Base-by-base conservation (phyloP, 306 rosid species). In the Hylodesmum podocarpum region DNA sequence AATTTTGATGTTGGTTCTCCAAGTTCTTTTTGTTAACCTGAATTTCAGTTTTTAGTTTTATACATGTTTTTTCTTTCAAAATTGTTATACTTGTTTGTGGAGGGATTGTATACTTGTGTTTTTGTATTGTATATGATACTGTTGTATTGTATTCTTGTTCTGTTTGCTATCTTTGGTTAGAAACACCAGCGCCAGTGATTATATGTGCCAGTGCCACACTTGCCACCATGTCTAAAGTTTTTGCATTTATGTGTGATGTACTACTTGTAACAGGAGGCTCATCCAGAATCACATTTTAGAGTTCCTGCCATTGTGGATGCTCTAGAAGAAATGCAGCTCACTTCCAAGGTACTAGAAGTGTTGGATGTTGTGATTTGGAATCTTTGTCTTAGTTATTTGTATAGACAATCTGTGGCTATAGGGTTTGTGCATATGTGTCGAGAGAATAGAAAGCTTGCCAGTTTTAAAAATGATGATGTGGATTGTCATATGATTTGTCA, bases 211-310 rank as follows among this genome's bases (percentile, higher is more conserved):
- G 79, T 66, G n/a, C n/a, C n/a, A n/a, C 55, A 18, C 79, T 80
- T 68, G 83, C 61, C 72, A 18, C 78, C 76, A 31, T 73, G 40
- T 66, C 43, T 80, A 78, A 73, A 31, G 24, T 63, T 11, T 6
- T 51, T 3, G 76, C 28, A 22, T 53, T 4, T 22, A 28, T 58
- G 29, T 62, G 66, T 5, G 25, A 49, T 77, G 12, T 70, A 34
- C 58, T 34, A 18, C 72, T 62, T 62, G 51, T 65, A 68, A 79
- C 89, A 94, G 98, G 98, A 94, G 73, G 84, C 98, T 76, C 98
- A 92, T 90, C 98, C 97, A 37, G 98, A 94, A 80, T 92, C 95
- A 57, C 94, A 92, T 87, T 85, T 94, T 50, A 85, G 98, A 87
- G 96, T 94, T 83, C 98, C 97, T 31, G 89, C 97, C 21, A 88